Evolutionary conservation across 805 yeast species (phyloP).

Genomic region (Clavispora asparagi): DNA sequence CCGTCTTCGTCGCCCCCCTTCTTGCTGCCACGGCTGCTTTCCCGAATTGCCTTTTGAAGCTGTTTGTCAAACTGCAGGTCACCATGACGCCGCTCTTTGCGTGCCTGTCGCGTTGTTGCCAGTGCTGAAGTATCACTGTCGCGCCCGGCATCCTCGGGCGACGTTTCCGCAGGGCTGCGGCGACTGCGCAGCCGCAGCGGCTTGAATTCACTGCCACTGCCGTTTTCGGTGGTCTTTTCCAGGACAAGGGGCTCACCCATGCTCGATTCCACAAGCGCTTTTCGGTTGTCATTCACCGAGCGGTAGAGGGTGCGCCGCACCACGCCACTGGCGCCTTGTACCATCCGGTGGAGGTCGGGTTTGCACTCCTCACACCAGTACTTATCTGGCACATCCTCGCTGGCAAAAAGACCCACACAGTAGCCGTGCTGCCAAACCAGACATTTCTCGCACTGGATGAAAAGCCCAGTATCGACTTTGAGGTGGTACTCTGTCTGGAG

Average conservation of each 20-base stretch:
- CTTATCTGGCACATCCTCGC: conserved; percentile 79
- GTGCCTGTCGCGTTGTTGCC: conserved; percentile 14
- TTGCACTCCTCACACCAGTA: conserved; percentile 92
- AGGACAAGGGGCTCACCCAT: conserved; percentile 2
- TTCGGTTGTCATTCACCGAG: conserved; percentile 38
- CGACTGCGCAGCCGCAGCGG: conserved; percentile 4
- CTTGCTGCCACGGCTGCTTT: conserved; percentile 42
- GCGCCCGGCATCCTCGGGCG: conserved; percentile 1
- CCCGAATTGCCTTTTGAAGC: conserved; percentile 47
- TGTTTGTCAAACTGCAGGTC: conserved; percentile 37
- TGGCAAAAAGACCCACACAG: conserved; percentile 81
- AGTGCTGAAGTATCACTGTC: conserved; percentile 10
- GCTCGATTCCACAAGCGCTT: conserved; percentile 22
- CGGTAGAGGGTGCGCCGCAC: conserved; percentile 31
- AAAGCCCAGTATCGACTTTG: conserved; percentile 53
- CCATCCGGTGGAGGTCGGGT: conserved; percentile 69
- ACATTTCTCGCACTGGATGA: conserved; percentile 84
- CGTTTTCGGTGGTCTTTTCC: conserved; percentile 1
- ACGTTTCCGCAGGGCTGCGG: conserved; percentile 3
- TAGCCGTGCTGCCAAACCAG: conserved; percentile 97
- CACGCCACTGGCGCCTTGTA: conserved; percentile 20
- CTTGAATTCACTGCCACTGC: conserved; percentile 1
- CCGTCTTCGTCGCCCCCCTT: conserved; percentile 21
- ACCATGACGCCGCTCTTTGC: conserved; percentile 30
- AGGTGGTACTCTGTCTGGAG: conserved; percentile 30